Conservation (phyloP, 176 grass and related monocot genomes). For the Cymbopogon citratus region DNA sequence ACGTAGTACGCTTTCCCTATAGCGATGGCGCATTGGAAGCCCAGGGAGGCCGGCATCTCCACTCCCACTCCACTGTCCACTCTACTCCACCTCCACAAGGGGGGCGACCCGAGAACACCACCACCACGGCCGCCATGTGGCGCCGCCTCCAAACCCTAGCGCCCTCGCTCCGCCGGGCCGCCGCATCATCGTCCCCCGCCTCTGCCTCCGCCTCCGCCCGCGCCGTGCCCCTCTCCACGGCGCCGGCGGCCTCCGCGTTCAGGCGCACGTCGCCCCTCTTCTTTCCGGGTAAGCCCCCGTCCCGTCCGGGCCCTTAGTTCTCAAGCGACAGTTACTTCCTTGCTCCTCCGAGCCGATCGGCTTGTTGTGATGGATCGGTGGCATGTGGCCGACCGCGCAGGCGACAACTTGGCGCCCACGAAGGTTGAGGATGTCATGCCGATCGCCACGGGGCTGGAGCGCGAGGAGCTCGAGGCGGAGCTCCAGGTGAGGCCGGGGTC, state of each 20-base stretch:
- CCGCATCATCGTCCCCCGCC: background rate
- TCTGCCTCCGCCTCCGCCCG: no score
- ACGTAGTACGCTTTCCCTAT: no score
- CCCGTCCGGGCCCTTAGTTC: background rate
- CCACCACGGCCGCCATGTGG: conserved; percentile 32
- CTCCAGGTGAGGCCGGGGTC: conserved; percentile 20
- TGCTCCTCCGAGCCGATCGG: background rate
- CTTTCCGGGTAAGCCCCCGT: conserved; percentile 6
- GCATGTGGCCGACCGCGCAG: background rate
- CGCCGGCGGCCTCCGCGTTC: background rate
- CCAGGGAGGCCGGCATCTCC: no score
- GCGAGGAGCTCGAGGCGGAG: conserved; percentile 48
- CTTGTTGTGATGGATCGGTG: conserved; percentile 3
- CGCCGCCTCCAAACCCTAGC: conserved; percentile 33
- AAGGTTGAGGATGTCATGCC: conserved; percentile 53
- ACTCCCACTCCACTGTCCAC: background rate
- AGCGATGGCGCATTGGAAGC: no score
- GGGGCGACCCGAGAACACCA: conserved; percentile 38
- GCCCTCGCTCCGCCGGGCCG: conserved; percentile 19
- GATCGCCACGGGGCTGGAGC: conserved; percentile 48
- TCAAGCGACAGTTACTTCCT: background rate
- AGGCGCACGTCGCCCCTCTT: background rate
- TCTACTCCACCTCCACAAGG: background rate
- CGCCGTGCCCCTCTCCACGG: background rate
- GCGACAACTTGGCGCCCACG: conserved; percentile 19